Percentiles rank a stretch among this genome's conserved stretches.
phyloP scores from a whole-genome alignment of 805 yeast genomes.

The Millerozyma acaciae region DNA sequence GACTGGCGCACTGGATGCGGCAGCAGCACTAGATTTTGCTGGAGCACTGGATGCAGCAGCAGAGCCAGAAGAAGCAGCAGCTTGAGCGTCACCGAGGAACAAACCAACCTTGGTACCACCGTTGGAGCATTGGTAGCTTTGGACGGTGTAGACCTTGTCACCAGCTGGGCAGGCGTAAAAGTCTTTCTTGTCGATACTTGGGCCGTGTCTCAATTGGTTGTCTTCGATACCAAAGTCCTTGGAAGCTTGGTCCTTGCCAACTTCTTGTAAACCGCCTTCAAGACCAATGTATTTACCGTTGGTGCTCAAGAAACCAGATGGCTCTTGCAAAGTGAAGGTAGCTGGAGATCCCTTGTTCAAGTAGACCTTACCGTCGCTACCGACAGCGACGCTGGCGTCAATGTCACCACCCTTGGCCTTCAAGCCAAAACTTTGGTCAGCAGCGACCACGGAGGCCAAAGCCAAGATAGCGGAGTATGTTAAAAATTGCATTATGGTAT shows the following conservation, averaged over 20 bases:
- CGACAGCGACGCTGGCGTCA: constrained; percentile 15
- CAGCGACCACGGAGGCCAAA: constrained; percentile 24
- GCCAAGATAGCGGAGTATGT: constrained; percentile 14
- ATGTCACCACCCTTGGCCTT: constrained; percentile 24
- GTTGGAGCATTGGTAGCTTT: constrained; percentile 2
- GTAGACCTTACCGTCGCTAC: constrained; percentile 11
- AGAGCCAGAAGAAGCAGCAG: constrained; percentile 21
- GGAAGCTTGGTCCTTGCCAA: constrained; percentile 13
- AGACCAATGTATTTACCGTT: constrained; percentile 16
- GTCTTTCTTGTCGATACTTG: constrained; percentile 10
- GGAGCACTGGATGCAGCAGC: constrained; percentile 22
- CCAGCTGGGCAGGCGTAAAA: constrained; percentile 25
- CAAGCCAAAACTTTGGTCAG: constrained; percentile 28
- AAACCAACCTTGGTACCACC: constrained; percentile 15
- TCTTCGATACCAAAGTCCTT: constrained; percentile 24
- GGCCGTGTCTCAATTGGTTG: constrained; percentile 22
- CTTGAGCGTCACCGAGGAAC: constrained; percentile 18
- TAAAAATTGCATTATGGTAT: constrained; percentile 4
- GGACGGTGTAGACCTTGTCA: constrained; percentile 1
- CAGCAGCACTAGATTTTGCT: constrained; percentile 22
- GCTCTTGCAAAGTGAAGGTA: constrained; percentile 23
- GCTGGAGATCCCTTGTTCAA: constrained; percentile 15
- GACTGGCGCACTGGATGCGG: constrained; percentile 16
- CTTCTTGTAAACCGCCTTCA: not conserved
- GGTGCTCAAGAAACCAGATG: constrained; percentile 25